Evolutionary conservation across 257 asterid genomes (phyloP).

Genomic region (Nicotiana sylvestris): DNA sequence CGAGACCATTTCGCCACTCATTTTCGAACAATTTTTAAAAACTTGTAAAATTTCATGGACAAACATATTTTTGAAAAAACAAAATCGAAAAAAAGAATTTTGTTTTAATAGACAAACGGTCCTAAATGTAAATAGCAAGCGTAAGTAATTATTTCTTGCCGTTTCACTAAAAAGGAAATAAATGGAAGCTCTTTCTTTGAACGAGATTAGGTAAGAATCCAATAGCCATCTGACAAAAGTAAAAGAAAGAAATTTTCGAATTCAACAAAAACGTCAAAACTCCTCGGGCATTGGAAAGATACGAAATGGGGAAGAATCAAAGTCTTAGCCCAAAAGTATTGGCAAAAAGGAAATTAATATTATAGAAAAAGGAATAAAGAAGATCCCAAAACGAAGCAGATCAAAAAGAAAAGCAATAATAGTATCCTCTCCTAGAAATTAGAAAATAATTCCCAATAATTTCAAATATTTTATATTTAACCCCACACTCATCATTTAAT

Average conservation of each 20-base stretch:
- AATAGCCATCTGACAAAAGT: not conserved
- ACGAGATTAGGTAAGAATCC: not conserved
- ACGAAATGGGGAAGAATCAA: constrained; percentile 9
- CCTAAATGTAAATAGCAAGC: no score
- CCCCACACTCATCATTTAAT: constrained; percentile 7
- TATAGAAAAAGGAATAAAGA: not conserved
- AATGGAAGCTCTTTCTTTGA: not conserved
- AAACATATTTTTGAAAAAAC: no score
- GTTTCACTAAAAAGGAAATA: not conserved
- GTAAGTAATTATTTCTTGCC: no score
- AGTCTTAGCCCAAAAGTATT: constrained; percentile 33
- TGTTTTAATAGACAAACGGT: no score
- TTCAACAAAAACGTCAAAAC: not conserved
- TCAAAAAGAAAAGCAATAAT: not conserved
- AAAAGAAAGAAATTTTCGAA: not conserved
- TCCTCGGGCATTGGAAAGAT: not conserved
- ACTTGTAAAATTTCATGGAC: no score
- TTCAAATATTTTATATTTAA: not conserved
- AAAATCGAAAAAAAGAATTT: no score
- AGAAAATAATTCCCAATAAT: not conserved
- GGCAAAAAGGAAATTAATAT: not conserved
- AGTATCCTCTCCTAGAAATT: not conserved
- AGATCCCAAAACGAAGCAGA: constrained; percentile 15
- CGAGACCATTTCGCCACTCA: no score
- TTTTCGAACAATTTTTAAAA: no score